phyloP scores from a whole-genome alignment of 192 early-diverging fungal species.

The Coemansia sp. region DNA sequence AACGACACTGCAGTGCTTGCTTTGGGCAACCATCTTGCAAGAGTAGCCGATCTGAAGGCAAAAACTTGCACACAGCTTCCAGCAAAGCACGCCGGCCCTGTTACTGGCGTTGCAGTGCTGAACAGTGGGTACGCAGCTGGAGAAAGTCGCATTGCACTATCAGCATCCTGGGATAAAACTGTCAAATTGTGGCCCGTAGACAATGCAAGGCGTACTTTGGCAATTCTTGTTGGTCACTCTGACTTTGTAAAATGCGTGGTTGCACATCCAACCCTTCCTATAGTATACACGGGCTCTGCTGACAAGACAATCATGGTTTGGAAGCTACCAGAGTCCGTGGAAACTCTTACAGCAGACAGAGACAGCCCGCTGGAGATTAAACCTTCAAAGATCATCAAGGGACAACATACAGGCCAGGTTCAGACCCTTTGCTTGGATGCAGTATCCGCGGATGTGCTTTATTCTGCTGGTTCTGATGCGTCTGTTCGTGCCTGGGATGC shows the following conservation, averaged over 20 bases:
- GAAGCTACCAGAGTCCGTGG: constrained; percentile 27
- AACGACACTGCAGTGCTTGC: constrained; percentile 33
- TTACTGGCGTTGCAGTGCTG: constrained; percentile 64
- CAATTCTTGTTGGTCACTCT: constrained; percentile 70
- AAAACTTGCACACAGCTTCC: constrained; percentile 4
- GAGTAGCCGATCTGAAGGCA: constrained; percentile 28
- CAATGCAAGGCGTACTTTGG: constrained; percentile 63
- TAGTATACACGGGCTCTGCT: constrained; percentile 75
- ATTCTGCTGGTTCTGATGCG: constrained; percentile 51
- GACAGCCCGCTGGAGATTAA: constrained; percentile 15
- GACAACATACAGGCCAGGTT: constrained; percentile 50
- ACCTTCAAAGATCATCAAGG: constrained; percentile 41
- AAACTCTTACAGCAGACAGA: not conserved
- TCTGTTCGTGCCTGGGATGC: constrained; percentile 76
- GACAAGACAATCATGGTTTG: constrained; percentile 63
- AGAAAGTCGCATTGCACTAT: constrained; percentile 67
- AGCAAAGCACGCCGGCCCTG: constrained; percentile 64
- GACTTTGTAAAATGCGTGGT: constrained; percentile 90
- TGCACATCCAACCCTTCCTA: constrained; percentile 38
- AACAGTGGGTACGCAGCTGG: constrained; percentile 36
- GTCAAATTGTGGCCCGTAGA: constrained; percentile 80
- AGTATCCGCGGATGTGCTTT: constrained; percentile 21
- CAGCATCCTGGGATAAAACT: constrained; percentile 94
- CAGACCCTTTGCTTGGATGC: constrained; percentile 38
- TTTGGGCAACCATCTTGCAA: constrained; percentile 42